Evolutionary conservation across 2,329 filamentous ascomycete species (phyloP), one percentile per base, ranked within the genome.

Genomic region (Beauveria medogensis): DNA sequence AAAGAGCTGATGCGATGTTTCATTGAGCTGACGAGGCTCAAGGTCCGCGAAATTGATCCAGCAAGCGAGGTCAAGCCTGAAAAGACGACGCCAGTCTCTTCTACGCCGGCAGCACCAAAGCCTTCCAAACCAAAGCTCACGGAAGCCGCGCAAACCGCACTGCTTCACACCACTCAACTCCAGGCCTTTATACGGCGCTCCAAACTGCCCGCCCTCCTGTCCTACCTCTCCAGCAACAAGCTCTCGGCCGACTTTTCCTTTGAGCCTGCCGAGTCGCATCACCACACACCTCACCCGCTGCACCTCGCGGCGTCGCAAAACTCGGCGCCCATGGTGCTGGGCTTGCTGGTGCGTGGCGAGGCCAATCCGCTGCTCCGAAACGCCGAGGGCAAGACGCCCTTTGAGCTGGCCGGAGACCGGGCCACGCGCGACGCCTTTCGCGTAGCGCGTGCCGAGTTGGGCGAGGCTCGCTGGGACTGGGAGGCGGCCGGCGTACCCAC

Each of bases 1-100:
- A 90, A 89, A 53, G 94, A 99, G 73, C 85, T 99, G 0, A 94
- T 97, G 89, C 85, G 93, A 44, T 89, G 89, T 1, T 99, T 97
- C 68, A 89, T 96, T 64, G 94, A 99, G 75, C 81, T 99, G 37
- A 99, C 94, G 0, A 82, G 94, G 18, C 82, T 97, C 18, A 97
- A 99, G 73, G 82, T 96, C 52, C 86, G 85, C 54, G 88, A 90
- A 64, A 82, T 97, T 30, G 82, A 90, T 62, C 88, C 91, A 64
- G 81, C 79, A 3, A 81, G 85, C 14, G 78, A 80, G 63, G 71
- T 72, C 40, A 81, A 77, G 66, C 73, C 75, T 44, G 68, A 76
- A 6, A 74, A 81, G 18, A 59, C 66, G 1, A 43, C 64, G 16
- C 63, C 70, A 68, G 73, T 68, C 61, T 67, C 63, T 20, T 65